Evolutionary conservation across 495 filamentous ascomycete genomes (phyloP).

Genomic region (Trichoderma orchidacearum): DNA sequence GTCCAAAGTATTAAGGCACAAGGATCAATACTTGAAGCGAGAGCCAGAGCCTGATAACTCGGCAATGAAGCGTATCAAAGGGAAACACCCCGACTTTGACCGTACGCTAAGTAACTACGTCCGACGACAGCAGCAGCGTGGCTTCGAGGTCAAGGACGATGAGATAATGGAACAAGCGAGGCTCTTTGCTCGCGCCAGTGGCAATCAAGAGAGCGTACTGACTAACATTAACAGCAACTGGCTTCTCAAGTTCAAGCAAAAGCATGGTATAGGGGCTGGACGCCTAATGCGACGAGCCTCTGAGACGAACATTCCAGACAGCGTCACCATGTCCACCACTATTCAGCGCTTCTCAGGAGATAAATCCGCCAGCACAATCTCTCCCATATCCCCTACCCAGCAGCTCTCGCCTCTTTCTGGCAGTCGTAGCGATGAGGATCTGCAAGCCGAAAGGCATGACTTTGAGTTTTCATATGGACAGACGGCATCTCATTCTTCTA

Average conservation of each 20-base stretch:
- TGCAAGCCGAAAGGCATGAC: conserved; percentile 10
- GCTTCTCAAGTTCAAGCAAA: conserved; percentile 96
- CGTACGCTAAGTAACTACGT: conserved; percentile 86
- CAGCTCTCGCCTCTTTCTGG: conserved; percentile 53
- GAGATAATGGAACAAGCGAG: conserved; percentile 79
- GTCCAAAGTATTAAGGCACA: conserved; percentile 91
- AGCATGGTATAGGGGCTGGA: conserved; percentile 60
- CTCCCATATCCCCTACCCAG: conserved; percentile 55
- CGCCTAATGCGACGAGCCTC: conserved; percentile 56
- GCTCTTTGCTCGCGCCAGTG: conserved; percentile 69
- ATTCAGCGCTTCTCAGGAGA: background rate
- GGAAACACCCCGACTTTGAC: conserved; percentile 90
- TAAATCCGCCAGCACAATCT: conserved; percentile 25
- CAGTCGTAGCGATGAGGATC: conserved; percentile 52
- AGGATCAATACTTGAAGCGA: conserved; percentile 74
- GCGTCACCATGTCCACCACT: conserved; percentile 41
- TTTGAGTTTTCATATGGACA: conserved; percentile 37
- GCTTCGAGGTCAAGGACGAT: conserved; percentile 62
- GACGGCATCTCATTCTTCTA: conserved; percentile 39
- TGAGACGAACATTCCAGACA: conserved; percentile 46
- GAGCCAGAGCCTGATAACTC: conserved; percentile 55
- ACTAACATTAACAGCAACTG: conserved; percentile 64
- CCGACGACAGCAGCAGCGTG: conserved; percentile 64
- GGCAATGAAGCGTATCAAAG: conserved; percentile 78
- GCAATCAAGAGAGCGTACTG: conserved; percentile 59